Evolutionary conservation across 2,329 filamentous ascomycete species (phyloP).

Genomic region (Microdochium paspali): DNA sequence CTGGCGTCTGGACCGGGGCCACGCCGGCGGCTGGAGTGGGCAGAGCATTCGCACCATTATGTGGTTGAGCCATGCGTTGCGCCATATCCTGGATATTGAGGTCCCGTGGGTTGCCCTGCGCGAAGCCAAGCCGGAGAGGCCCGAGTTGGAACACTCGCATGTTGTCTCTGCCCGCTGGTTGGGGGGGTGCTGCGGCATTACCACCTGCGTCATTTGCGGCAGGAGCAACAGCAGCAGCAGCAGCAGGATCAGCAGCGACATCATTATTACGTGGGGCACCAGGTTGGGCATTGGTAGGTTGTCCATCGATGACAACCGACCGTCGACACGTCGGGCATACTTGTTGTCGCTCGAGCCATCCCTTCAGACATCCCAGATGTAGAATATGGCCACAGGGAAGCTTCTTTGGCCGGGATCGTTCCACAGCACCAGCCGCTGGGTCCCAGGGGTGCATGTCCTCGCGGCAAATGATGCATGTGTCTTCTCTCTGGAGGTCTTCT

Average conservation of each 20-base stretch:
- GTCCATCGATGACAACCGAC: conserved; percentile 60
- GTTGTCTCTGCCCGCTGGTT: conserved; percentile 25
- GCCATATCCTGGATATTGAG: conserved; percentile 61
- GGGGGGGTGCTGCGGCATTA: conserved; percentile 21
- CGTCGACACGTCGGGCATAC: conserved; percentile 91
- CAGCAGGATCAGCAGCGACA: conserved; percentile 9
- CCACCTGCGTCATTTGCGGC: conserved; percentile 13
- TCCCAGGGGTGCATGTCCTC: conserved; percentile 89
- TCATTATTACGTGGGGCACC: conserved; percentile 19
- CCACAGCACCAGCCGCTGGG: conserved; percentile 57
- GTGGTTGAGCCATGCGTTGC: conserved; percentile 46
- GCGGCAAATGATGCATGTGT: conserved; percentile 95
- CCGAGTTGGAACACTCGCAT: conserved; percentile 63
- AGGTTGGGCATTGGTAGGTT: conserved; percentile 21
- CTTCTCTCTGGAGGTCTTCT: conserved; percentile 76
- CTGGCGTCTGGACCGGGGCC: conserved; percentile 1
- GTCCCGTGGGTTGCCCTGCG: conserved; percentile 55
- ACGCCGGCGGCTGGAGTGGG: conserved; percentile 3
- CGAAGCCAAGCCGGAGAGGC: conserved; percentile 66
- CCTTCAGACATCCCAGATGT: conserved; percentile 88
- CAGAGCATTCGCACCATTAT: conserved; percentile 15
- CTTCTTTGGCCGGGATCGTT: conserved; percentile 85
- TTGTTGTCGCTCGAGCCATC: conserved; percentile 95
- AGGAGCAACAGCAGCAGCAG: conserved; percentile 12
- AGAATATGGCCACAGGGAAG: conserved; percentile 92